Conservation (phyloP, 2,329 filamentous ascomycete species). For the Colletotrichum tropicale region DNA sequence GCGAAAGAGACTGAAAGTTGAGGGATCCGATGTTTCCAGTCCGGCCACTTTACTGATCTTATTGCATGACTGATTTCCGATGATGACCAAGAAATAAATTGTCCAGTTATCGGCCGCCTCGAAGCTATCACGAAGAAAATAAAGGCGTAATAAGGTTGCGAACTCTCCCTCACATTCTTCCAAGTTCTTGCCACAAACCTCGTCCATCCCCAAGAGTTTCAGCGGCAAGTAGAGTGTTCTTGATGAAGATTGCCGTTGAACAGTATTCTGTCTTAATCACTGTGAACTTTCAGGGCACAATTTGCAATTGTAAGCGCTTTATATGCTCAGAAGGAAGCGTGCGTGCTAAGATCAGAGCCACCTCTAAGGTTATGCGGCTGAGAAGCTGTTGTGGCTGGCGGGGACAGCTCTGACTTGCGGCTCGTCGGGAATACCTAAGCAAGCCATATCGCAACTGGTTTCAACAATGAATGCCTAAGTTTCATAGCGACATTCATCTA, state of each 20-base stretch:
- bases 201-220: fast-evolving
- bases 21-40: not conserved
- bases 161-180: not conserved
- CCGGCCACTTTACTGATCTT: not conserved
- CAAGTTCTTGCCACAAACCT: not conserved
- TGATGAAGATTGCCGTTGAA: not conserved
- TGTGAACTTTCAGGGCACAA: not conserved
- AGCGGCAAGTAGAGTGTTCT: not conserved
- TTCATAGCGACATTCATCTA: too few species aligned
- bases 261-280: not conserved
- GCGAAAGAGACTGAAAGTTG: not conserved
- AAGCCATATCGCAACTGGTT: too few species aligned
- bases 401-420: not conserved
- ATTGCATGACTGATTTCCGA: not conserved
- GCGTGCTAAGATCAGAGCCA: fast-evolving
- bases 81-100: not conserved
- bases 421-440: not conserved
- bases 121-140: not conserved
- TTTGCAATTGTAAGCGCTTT: fast-evolving
- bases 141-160: not conserved
- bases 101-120: not conserved
- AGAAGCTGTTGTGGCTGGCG: not conserved
- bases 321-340: fast-evolving
- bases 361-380: not conserved
- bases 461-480: too few species aligned